These are phyloP conservation scores for Climacium dendroides DNA, from an alignment of 225 moss, liverwort and hornwort species.

Conservation along the genomic window DNA sequence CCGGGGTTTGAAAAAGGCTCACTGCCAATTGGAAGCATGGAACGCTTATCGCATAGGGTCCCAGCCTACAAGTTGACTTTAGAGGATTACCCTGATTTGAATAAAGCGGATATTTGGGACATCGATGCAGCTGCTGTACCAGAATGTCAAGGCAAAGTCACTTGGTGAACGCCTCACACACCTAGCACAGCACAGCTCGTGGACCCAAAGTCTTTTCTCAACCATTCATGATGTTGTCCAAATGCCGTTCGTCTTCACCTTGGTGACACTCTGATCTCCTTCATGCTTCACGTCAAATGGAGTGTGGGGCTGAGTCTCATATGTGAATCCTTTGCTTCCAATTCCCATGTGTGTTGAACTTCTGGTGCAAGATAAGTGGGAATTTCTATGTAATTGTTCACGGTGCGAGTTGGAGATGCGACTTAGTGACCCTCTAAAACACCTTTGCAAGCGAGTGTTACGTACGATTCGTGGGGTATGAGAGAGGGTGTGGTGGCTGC, in stretches of 20 bases:
- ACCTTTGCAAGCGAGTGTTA: conserved; percentile 34
- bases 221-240: background rate
- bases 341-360: conserved; percentile 31
- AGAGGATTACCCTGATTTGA: conserved; percentile 10
- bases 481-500: conserved; percentile 19
- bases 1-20: conserved; percentile 11
- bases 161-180: background rate
- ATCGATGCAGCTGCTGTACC: conserved; percentile 46
- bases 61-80: conserved; percentile 32
- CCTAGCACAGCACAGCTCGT: background rate
- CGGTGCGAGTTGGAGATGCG: conserved; percentile 47
- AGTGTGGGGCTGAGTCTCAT: conserved; percentile 58
- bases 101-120: conserved; percentile 27
- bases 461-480: conserved; percentile 27
- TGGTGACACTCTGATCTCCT: conserved; percentile 51
- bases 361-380: conserved; percentile 44
- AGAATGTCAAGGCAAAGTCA: conserved; percentile 12
- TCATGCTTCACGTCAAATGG: conserved; percentile 48
- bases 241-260: conserved; percentile 57
- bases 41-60: conserved; percentile 31
- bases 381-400: conserved; percentile 50
- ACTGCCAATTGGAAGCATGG: background rate
- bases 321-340: conserved; percentile 37
- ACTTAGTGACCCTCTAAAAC: conserved; percentile 32
- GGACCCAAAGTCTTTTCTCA: background rate